Base-by-base conservation (phyloP, 176 grass and related monocot species). In the Zoysia pacifica region DNA sequence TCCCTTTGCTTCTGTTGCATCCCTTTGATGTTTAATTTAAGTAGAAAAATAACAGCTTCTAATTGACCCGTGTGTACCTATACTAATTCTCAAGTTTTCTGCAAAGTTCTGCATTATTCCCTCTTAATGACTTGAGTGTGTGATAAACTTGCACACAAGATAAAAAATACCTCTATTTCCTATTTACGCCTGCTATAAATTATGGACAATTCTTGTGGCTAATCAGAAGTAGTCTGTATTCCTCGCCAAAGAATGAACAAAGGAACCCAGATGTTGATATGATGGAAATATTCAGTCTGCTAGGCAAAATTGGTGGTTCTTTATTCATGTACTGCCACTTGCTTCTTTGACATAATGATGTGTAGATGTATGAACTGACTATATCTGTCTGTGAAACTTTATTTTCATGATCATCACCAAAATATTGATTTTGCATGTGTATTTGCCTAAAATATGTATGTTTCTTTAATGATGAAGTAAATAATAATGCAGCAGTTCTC, bases 311-410 rank as follows among this genome's bases (percentile, higher is more conserved):
- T 19, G 10, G n/a, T 77, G 62, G 0, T 55, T 53, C 71, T 64
- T 14, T 40, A 74, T 75, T 47, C 15, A 16, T 88, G 7, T 79
- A 51, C 53, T 84, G 41, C 47, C 54, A 62, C 36, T 69, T 83
- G 46, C 46, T 61, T 79, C 44, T 67, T 87, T 44, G 14, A 28
- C 38, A 47, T 60, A 68, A 62, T 0, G 15, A 40, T 67, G 5
- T 47, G 54, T 12, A 52, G 5, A 50, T 73, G 6, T 72, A 78
- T 51, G 38, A 73, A 50, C 60, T 72, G 2, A 80, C 19, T 70
- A 40, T 2, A 68, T 73, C 14, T 39, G 28, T 47, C 19, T 7
- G 18, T 15, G 20, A 50, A 54, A 46, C 53, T 76, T 5, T 43
- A 14, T 59, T 70, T 44, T 20, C 13, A 20, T 52, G 6, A 46